Percentiles rank a stretch among this genome's conserved stretches.
Evolutionary conservation across 129 eudicot species (phyloP).

Genomic region (Pulicaria dysenterica): DNA sequence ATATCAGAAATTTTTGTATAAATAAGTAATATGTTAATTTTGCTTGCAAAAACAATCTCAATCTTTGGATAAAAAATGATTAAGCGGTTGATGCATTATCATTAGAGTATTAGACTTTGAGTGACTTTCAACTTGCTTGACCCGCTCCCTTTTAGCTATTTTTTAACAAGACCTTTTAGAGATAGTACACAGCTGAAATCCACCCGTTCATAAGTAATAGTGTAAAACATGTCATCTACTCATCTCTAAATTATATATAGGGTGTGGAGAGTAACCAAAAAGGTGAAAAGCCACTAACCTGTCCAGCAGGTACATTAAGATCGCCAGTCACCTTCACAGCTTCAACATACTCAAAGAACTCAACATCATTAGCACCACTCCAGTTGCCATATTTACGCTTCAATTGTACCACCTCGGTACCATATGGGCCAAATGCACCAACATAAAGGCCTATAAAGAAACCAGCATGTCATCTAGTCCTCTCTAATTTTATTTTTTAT

Average conservation of each 20-base stretch:
- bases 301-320: constrained; percentile 96
- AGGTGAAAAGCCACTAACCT: constrained; percentile 49
- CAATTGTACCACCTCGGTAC: constrained; percentile 90
- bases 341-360: constrained; percentile 96
- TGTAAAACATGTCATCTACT: not conserved
- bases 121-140: not conserved
- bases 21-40: not conserved
- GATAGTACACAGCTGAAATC: not conserved
- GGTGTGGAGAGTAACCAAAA: not conserved
- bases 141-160: not conserved
- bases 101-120: too few species aligned
- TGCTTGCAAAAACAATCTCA: not conserved
- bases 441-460: constrained; percentile 73
- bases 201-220: not conserved
- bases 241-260: constrained; percentile 1
- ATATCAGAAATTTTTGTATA: not conserved
- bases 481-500: not conserved
- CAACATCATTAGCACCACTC: constrained; percentile 59
- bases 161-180: not conserved
- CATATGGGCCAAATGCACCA: constrained; percentile 98
- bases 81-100: not conserved
- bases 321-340: constrained; percentile 99
- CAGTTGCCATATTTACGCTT: constrained; percentile 96
- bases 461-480: not conserved
- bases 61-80: not conserved